Evolutionary conservation across 75 land plant genomes (phyloP), one percentile per base, ranked within the genome.

Genomic region (Cryptomeria japonica): DNA sequence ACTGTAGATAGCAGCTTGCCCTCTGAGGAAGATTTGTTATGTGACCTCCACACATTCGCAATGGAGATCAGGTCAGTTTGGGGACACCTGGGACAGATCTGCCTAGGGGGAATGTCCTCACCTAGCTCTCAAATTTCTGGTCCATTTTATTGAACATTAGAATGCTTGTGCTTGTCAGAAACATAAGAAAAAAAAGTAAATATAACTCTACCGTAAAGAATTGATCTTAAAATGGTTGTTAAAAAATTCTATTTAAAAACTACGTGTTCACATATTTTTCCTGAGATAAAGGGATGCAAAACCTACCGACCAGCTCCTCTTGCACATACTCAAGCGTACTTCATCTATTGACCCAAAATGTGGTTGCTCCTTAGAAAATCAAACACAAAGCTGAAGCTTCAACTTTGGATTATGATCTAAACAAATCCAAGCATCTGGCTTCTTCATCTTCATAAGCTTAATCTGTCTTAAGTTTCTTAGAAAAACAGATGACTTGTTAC

Each of bases 191-290:
- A 37, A 19, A 6, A 78, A 36, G 37, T 2, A 12, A 12, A 37
- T 76, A 34, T 36, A 3, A 42, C 7, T 39, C 80, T 16, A 19
- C 42, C 15, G 25, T 38, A 36, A 9, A 39, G 28, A 38, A 16
- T 10, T 39, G n/a, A 10, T 25, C 82, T 39, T 79, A 25, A 41
- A 13, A 38, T 39, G 46, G 44, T 38, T 16, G 3, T 22, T 41
- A 79, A 79, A 5, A 38, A 79, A 79, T 38, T 41, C 44, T 79
- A 79, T 8, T 79, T 79, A 25, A 79, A 82, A 80, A 80, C 47
- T 80, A 80, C n/a, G 51, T 22, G 31, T 82, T n/a, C 10, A 12
- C 10, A 46, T 2, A 2, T 32, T 73, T 51, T 73, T 73, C 37
- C 14, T 73, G 37, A 73, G 37, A 31, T 32, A 2, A 73, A 34